A percentile compares a stretch with the other conserved stretches of the same genome.
Conservation (phyloP, 2,329 filamentous ascomycete species). For the Kalaharituber pfeilii region DNA sequence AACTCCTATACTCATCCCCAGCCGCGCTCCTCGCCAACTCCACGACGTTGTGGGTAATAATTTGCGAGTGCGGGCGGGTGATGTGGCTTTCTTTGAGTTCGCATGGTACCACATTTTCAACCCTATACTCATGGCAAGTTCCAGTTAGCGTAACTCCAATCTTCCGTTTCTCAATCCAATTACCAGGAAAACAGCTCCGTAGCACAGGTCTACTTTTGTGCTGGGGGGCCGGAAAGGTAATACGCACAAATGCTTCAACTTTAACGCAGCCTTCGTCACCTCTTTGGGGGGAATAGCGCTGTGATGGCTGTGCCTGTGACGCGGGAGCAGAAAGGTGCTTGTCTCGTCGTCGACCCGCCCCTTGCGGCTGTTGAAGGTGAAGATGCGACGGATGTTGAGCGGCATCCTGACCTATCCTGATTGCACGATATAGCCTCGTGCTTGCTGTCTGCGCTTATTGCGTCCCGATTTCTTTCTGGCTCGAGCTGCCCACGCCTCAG, state of each 20-base stretch:
- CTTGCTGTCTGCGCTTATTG: too few species aligned
- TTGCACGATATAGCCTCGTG: too few species aligned
- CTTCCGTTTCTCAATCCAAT: too few species aligned
- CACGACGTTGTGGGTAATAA: constrained; percentile 69
- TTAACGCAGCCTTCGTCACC: constrained; percentile 77
- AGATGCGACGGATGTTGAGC: background rate
- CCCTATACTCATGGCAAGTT: constrained; percentile 21
- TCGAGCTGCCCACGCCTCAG: too few species aligned
- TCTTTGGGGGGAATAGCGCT: constrained; percentile 12
- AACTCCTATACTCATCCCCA: constrained; percentile 52
- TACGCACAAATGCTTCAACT: constrained; percentile 42
- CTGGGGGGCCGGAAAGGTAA: background rate
- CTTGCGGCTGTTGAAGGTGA: background rate
- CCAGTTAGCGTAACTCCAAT: background rate
- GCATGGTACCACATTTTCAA: constrained; percentile 78
- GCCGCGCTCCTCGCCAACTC: constrained; percentile 68
- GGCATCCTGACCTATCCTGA: background rate
- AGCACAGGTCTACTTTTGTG: too few species aligned
- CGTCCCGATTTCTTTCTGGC: too few species aligned
- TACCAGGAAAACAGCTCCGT: too few species aligned
- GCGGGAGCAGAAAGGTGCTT: constrained; percentile 7
- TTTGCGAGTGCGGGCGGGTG: constrained; percentile 61
- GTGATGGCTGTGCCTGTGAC: constrained; percentile 5
- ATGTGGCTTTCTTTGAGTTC: constrained; percentile 64
- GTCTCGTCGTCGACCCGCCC: background rate